Evolutionary conservation across 495 filamentous ascomycete species (phyloP), one percentile per base, ranked within the genome.

Genomic region (Penicillium flavigenum): DNA sequence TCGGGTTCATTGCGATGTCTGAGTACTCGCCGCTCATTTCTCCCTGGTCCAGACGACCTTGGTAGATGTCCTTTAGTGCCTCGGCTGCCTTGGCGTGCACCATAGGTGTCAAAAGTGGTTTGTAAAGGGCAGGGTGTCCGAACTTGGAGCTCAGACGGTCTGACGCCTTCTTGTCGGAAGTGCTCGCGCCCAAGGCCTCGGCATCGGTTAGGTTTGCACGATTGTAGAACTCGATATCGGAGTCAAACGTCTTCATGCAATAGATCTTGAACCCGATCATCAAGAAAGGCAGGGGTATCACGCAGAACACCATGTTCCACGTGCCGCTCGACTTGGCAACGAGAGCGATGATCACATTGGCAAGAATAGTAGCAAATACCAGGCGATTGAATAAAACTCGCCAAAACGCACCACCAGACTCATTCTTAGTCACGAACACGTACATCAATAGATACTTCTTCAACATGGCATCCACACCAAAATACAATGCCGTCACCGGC

Each of bases 381-480:
- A 97, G 76, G 22, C 94, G 91, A 68, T 99, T 98, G 82, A 89
- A 94, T 32, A 98, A 61, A 2, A 91, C 71, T 38, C 90, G 85
- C 94, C 94, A 99, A 73, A 89, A 96, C 65, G 86, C 83, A n/a
- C 95, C 94, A 22, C 91, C 92, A 5, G 90, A 96, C 71, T 99
- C 94, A 41, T 87, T 93, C 72, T 97, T 98, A 24, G 94, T 99
- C 55, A 96, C 81, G 56, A 96, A 96, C 59, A 98, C 86, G 72
- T 98, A 96, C 69, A 98, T 76, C 43, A 98, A 74, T 29, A 96
- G 75, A 70, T 99, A 99, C 70, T 98, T 97, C 82, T 96, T 98
- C 66, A 97, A 76, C 71, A 86, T 89, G 17, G 86, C 84, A 68
- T 99, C 94, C 45, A 98, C 73, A 17, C 78, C 76, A 69, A 98